These are phyloP conservation scores for Magnusiomyces tetraspermus DNA, from an alignment of 1,139 yeast genomes.

Conservation along the genomic window DNA sequence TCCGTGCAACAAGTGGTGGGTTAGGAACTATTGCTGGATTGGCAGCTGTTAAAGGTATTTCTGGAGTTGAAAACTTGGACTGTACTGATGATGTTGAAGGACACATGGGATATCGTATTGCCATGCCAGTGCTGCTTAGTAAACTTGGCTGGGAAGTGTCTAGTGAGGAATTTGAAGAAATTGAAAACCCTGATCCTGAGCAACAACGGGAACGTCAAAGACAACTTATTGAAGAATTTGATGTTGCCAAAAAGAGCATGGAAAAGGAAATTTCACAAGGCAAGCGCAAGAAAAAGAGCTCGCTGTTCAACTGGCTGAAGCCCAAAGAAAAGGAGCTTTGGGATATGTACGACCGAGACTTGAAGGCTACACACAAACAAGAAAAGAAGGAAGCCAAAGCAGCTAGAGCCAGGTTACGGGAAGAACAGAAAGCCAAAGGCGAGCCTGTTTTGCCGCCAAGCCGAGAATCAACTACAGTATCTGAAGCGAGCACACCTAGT, in stretches of 20 bases:
- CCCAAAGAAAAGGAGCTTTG: slow-evolving; percentile 84
- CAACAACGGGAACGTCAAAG: slow-evolving; percentile 68
- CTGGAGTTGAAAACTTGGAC: slow-evolving; percentile 73
- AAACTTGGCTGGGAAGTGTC: slow-evolving; percentile 70
- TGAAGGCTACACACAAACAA: slow-evolving; percentile 14
- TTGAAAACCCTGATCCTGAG: slow-evolving; percentile 93
- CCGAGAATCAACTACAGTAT: slow-evolving; percentile 1
- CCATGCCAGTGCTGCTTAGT: slow-evolving; percentile 72
- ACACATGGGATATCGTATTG: slow-evolving; percentile 92
- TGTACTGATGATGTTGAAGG: slow-evolving; percentile 85
- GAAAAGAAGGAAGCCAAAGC: slow-evolving; percentile 10
- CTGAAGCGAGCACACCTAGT: slow-evolving; percentile 5
- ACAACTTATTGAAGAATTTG: slow-evolving; percentile 71
- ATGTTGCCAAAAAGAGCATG: slow-evolving; percentile 60
- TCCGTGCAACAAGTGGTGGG: slow-evolving; percentile 95
- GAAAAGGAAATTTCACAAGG: slow-evolving; percentile 28
- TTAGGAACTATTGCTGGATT: slow-evolving; percentile 83
- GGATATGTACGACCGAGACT: slow-evolving; percentile 48
- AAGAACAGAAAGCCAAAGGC: neutral
- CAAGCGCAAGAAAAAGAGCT: slow-evolving; percentile 31
- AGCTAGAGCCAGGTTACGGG: neutral
- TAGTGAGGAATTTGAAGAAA: slow-evolving; percentile 87
- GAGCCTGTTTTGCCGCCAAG: neutral
- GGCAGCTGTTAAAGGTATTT: slow-evolving; percentile 50
- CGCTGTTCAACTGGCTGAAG: slow-evolving; percentile 45